These are phyloP conservation scores for Coemansia sp. DNA, from an alignment of 192 early-diverging fungal genomes.

Conservation along the genomic window DNA sequence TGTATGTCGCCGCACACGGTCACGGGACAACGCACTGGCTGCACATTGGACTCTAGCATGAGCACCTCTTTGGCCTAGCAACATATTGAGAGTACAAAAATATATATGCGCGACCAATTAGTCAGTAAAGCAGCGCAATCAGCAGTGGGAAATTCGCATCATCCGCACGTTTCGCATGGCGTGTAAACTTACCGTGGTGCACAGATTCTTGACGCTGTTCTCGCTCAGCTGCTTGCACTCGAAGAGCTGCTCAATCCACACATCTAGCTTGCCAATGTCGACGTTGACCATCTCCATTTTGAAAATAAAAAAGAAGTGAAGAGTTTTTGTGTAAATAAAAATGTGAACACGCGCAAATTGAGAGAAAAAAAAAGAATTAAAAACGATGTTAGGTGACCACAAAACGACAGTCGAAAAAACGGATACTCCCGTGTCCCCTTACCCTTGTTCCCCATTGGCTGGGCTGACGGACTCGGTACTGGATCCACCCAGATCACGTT, in stretches of 20 bases:
- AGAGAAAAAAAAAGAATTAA: constrained; percentile 4
- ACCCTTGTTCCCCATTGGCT: constrained; percentile 2
- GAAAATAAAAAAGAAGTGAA: neutral
- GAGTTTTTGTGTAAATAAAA: too few species aligned
- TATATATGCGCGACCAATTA: constrained; percentile 3
- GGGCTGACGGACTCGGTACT: neutral
- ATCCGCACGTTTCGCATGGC: too few species aligned
- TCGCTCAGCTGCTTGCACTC: constrained; percentile 96
- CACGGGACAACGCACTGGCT: constrained; percentile 96
- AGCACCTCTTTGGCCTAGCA: constrained; percentile 91
- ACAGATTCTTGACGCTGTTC: constrained; percentile 90
- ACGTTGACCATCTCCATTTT: constrained; percentile 51
- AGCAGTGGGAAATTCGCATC: neutral
- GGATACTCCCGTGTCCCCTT: constrained; percentile 5
- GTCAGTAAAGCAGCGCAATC: neutral
- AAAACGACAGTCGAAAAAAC: too few species aligned
- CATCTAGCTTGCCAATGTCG: constrained; percentile 86
- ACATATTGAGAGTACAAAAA: neutral
- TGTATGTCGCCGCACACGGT: constrained; percentile 99
- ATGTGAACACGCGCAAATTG: too few species aligned
- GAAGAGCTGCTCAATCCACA: constrained; percentile 86
- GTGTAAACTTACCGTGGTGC: constrained; percentile 84
- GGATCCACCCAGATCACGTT: neutral
- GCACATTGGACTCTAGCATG: constrained; percentile 95
- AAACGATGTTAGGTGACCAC: neutral